Conservation (phyloP, 2,329 filamentous ascomycete genomes). For the Xylariaceae sp. region DNA sequence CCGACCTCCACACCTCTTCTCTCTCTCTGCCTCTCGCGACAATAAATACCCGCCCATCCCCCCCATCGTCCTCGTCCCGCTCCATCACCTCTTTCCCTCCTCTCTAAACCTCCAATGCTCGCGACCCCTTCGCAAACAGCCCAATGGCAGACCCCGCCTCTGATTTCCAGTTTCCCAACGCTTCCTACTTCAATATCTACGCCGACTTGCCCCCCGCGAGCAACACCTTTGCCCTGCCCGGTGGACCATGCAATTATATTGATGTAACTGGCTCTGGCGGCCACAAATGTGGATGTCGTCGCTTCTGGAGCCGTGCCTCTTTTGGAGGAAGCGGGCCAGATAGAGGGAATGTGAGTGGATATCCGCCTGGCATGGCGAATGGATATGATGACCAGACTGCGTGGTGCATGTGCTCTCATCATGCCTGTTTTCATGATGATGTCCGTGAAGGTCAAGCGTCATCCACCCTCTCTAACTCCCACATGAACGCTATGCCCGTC, state of each 20-base stretch:
- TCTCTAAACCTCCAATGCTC: constrained; percentile 28
- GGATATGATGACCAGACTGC: constrained; percentile 38
- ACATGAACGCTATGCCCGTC: constrained; percentile 11
- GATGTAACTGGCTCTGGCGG: constrained; percentile 49
- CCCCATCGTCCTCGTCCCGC: constrained; percentile 17
- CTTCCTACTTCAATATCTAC: constrained; percentile 52
- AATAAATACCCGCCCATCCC: constrained; percentile 26
- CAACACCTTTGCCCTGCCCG: constrained; percentile 38
- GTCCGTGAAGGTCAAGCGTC: constrained; percentile 29
- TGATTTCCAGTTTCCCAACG: constrained; percentile 40
- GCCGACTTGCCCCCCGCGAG: constrained; percentile 39
- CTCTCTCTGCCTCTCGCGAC: constrained; percentile 8
- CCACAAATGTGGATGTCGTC: constrained; percentile 54
- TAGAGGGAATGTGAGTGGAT: constrained; percentile 26
- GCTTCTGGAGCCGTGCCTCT: constrained; percentile 50
- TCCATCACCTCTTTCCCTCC: constrained; percentile 11
- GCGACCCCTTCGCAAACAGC: constrained; percentile 32
- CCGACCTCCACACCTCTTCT: constrained; percentile 14
- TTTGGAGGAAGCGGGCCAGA: constrained; percentile 29
- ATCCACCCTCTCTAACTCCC: constrained; percentile 12
- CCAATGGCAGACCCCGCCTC: constrained; percentile 51
- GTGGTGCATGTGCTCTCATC: constrained; percentile 59
- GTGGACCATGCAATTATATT: constrained; percentile 54
- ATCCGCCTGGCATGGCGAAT: constrained; percentile 24
- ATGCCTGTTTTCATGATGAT: constrained; percentile 58